Evolutionary conservation across 1,284 basidiomycete species (phyloP).

Genomic region (Ustilago loliicola): DNA sequence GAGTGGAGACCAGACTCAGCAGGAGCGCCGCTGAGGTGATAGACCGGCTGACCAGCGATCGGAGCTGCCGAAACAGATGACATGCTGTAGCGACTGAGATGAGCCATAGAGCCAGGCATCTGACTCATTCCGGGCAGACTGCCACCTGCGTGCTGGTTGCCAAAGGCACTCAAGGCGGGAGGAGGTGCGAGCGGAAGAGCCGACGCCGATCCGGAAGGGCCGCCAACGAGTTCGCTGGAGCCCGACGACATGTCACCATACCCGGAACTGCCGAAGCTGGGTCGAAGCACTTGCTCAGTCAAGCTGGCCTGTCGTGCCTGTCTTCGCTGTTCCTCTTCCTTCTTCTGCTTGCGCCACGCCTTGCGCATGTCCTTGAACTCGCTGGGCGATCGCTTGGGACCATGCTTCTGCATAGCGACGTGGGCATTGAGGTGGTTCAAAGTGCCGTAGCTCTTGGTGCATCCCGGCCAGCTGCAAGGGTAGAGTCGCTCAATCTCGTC

Average conservation of each 20-base stretch:
- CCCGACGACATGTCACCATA: slow-evolving; percentile 18
- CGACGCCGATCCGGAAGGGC: slow-evolving; percentile 14
- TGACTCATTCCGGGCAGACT: slow-evolving; percentile 23
- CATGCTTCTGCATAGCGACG: slow-evolving; percentile 92
- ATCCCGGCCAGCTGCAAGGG: slow-evolving; percentile 83
- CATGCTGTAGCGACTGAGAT: slow-evolving; percentile 46
- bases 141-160: slow-evolving; percentile 12
- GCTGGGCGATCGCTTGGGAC: slow-evolving; percentile 82
- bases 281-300: slow-evolving; percentile 23
- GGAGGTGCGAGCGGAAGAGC: slow-evolving; percentile 28
- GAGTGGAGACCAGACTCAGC: slow-evolving; percentile 3
- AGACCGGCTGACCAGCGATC: slow-evolving; percentile 11
- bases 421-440: slow-evolving; percentile 93
- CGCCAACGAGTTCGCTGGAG: slow-evolving; percentile 6
- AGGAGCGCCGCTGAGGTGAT: slow-evolving; percentile 21
- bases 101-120: slow-evolving; percentile 28
- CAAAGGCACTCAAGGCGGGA: slow-evolving; percentile 27
- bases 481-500: slow-evolving; percentile 85
- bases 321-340: slow-evolving; percentile 75
- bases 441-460: slow-evolving; percentile 86
- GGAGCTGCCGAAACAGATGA: slow-evolving; percentile 32
- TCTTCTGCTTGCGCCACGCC: slow-evolving; percentile 93
- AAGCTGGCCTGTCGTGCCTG: slow-evolving; percentile 34
- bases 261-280: slow-evolving; percentile 23
- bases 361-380: slow-evolving; percentile 98